A percentile compares a stretch with the other conserved stretches of the same genome.
Conservation (phyloP, 495 filamentous ascomycete species). For the Letharia lupina region DNA sequence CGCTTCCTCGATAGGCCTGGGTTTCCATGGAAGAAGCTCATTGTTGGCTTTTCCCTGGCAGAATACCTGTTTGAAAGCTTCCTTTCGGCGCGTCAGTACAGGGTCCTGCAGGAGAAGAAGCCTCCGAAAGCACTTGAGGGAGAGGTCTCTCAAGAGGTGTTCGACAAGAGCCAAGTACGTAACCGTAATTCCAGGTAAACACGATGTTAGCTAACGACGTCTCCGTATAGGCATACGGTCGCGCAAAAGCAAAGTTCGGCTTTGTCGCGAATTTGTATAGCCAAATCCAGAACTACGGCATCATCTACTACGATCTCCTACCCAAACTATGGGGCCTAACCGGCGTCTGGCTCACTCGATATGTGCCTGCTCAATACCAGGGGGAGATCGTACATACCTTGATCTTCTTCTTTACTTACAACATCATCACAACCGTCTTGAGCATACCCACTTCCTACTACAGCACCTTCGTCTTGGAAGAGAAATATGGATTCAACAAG, state of each 20-base stretch:
- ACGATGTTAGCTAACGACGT: not conserved
- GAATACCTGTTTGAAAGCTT: constrained; percentile 84
- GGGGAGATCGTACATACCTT: constrained; percentile 93
- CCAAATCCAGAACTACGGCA: constrained; percentile 75
- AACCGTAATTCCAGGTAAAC: not conserved
- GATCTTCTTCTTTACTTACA: constrained; percentile 83
- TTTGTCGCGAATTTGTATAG: constrained; percentile 72
- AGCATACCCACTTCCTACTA: constrained; percentile 80
- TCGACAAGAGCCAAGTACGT: constrained; percentile 81
- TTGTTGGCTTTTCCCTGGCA: constrained; percentile 82
- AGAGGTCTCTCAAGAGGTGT: constrained; percentile 82
- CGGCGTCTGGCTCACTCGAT: constrained; percentile 62
- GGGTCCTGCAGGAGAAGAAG: constrained; percentile 66
- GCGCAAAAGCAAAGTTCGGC: constrained; percentile 85
- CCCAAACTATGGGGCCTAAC: constrained; percentile 82
- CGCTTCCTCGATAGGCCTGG: constrained; percentile 78
- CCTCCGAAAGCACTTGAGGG: constrained; percentile 75
- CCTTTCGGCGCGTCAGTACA: constrained; percentile 79
- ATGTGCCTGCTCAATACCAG: constrained; percentile 66
- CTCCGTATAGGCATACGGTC: constrained; percentile 65
- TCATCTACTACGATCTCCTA: constrained; percentile 84
- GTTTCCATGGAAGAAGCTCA: constrained; percentile 95
- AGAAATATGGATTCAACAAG: constrained; percentile 98
- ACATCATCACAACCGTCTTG: constrained; percentile 65
- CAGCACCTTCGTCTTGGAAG: constrained; percentile 88